Conservation (phyloP, 1,139 yeast species). For the Wickerhamomyces sp. region DNA sequence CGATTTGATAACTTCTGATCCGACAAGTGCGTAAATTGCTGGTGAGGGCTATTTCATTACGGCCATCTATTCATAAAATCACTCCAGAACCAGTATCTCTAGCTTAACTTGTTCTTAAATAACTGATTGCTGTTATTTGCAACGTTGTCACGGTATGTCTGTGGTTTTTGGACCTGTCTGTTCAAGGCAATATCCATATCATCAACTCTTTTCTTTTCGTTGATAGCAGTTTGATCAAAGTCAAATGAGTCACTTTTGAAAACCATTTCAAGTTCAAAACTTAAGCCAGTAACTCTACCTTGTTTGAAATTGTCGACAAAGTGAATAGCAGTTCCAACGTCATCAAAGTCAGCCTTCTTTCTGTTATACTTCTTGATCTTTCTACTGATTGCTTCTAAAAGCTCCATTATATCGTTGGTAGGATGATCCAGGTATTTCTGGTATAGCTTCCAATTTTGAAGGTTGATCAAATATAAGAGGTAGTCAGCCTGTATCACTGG, state of each 20-base stretch:
- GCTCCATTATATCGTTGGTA: conserved; percentile 66
- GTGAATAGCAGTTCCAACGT: conserved; percentile 57
- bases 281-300: conserved; percentile 35
- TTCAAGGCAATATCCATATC: conserved; percentile 24
- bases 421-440: conserved; percentile 49
- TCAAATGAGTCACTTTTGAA: conserved; percentile 13
- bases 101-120: conserved; percentile 9
- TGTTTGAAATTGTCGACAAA: conserved; percentile 68
- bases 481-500: conserved; percentile 88
- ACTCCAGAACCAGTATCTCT: too few relatives aligned
- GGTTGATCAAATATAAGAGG: conserved; percentile 65
- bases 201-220: conserved; percentile 24
- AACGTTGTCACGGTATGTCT: conserved; percentile 16
- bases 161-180: conserved; percentile 12
- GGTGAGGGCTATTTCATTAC: too few relatives aligned
- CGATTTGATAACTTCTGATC: too few relatives aligned
- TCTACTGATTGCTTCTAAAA: conserved; percentile 52
- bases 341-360: conserved; percentile 36
- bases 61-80: too few relatives aligned
- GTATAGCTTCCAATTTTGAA: conserved; percentile 39
- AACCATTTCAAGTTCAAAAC: conserved; percentile 23
- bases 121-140: conserved; percentile 21
- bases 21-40: too few relatives aligned
- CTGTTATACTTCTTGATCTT: conserved; percentile 20
- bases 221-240: conserved; percentile 11